Conservation (phyloP, 805 yeast genomes). For the Lipomyces mesembrius region DNA sequence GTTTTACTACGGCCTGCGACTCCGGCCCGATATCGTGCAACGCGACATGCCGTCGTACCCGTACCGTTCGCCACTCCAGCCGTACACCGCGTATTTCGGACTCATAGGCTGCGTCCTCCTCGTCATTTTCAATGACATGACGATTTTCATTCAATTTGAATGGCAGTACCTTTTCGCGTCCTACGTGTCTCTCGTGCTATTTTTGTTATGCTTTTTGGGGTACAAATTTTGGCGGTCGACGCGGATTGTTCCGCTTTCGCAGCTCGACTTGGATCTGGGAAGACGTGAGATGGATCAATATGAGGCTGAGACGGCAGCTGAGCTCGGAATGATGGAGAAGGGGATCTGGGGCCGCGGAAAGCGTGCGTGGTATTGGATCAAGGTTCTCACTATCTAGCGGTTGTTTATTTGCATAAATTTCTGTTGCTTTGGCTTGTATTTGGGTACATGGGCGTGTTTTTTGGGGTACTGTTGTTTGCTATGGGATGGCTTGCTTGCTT, state of each 20-base stretch:
- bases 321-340: conserved; percentile 29
- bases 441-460: neutral
- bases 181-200: conserved; percentile 64
- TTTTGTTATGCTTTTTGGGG: conserved; percentile 56
- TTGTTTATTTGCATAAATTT: neutral
- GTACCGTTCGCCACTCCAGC: conserved; percentile 70
- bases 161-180: conserved; percentile 72
- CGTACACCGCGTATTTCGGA: conserved; percentile 68
- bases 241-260: conserved; percentile 67
- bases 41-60: conserved; percentile 70
- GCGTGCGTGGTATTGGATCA: conserved; percentile 21
- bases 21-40: conserved; percentile 66
- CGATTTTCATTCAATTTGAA: conserved; percentile 58
- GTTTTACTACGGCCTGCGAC: conserved; percentile 64
- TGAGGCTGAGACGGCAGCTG: conserved; percentile 36
- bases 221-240: conserved; percentile 67
- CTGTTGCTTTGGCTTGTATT: neutral
- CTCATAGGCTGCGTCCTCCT: conserved; percentile 57
- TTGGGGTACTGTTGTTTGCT: neutral
- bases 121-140: conserved; percentile 63
- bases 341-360: conserved; percentile 22
- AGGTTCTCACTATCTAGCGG: conserved; percentile 15
- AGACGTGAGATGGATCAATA: conserved; percentile 79
- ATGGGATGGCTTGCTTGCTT: neutral
- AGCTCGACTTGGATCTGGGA: conserved; percentile 81